Percentiles rank a stretch among this genome's conserved stretches.
phyloP scores from a whole-genome alignment of 805 yeast species.

The Yamadazyma paraphyllophila region DNA sequence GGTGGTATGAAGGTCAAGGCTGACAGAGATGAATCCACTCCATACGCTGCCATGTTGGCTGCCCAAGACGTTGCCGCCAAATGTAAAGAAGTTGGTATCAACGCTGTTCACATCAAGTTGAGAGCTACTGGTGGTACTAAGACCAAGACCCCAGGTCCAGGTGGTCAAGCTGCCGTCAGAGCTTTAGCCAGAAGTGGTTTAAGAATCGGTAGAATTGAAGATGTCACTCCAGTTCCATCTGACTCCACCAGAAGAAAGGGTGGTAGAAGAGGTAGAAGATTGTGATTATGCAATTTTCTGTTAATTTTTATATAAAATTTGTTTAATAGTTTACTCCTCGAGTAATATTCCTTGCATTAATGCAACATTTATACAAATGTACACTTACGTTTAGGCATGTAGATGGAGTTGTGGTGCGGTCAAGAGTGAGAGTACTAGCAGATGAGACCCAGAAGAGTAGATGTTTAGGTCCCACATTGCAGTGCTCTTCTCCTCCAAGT shows the following conservation, averaged over 20 bases:
- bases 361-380: constrained; percentile 16
- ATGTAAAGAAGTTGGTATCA: constrained; percentile 99
- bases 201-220: constrained; percentile 99
- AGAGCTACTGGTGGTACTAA: constrained; percentile 99
- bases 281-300: constrained; percentile 43
- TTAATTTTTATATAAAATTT: constrained; percentile 5
- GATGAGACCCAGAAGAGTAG: too few relatives aligned
- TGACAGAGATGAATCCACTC: constrained; percentile 99
- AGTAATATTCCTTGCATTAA: constrained; percentile 9
- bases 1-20: constrained; percentile 99
- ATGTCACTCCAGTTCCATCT: constrained; percentile 99
- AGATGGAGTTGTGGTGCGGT: too few relatives aligned
- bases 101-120: constrained; percentile 98
- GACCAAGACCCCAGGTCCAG: constrained; percentile 99
- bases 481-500: too few relatives aligned
- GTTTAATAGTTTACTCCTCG: constrained; percentile 9
- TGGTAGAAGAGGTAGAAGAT: constrained; percentile 99
- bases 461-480: too few relatives aligned
- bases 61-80: constrained; percentile 99
- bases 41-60: constrained; percentile 99
- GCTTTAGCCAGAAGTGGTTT: constrained; percentile 99
- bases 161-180: constrained; percentile 99
- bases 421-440: too few relatives aligned
- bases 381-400: constrained; percentile 14
- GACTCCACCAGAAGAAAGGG: constrained; percentile 99